These are phyloP conservation scores for Penicillium herquei DNA, from an alignment of 495 filamentous ascomycete genomes.

Conservation along the genomic window DNA sequence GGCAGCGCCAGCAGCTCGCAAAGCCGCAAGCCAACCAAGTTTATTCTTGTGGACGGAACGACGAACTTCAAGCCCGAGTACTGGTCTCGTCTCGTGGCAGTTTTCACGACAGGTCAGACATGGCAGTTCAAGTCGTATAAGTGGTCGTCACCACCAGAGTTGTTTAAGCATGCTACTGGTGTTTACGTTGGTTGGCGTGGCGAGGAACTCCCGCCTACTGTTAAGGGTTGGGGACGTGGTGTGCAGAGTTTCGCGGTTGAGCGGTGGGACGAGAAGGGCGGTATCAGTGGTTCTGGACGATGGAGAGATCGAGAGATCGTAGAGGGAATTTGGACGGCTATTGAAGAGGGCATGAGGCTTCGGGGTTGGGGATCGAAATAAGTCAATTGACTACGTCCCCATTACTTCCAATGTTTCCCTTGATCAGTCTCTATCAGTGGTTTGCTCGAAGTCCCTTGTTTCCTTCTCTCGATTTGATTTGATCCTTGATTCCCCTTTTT, in stretches of 20 bases:
- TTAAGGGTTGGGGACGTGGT: conserved; percentile 81
- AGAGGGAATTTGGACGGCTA: conserved; percentile 85
- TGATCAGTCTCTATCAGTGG: conserved; percentile 1
- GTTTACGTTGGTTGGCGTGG: conserved; percentile 91
- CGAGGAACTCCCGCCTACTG: conserved; percentile 71
- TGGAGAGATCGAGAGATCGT: conserved; percentile 94
- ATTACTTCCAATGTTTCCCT: conserved; percentile 3
- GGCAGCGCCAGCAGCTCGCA: conserved; percentile 23
- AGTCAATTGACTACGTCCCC: background rate
- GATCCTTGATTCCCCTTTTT: conserved; percentile 7
- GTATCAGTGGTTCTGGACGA: conserved; percentile 56
- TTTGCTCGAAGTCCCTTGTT: background rate
- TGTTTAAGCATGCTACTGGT: conserved; percentile 84
- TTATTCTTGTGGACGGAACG: conserved; percentile 86
- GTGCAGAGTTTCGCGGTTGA: conserved; percentile 75
- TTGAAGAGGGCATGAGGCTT: conserved; percentile 83
- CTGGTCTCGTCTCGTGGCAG: conserved; percentile 92
- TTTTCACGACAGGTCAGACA: conserved; percentile 96
- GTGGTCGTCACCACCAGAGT: conserved; percentile 83
- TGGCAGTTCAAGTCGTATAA: conserved; percentile 99
- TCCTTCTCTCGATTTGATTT: background rate
- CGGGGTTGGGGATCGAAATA: conserved; percentile 71
- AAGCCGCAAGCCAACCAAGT: conserved; percentile 71
- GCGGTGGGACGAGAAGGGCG: conserved; percentile 65
- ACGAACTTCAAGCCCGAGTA: conserved; percentile 97